Conservation (phyloP, 2,329 filamentous ascomycete species). For the Sporothrix dimorphospora region DNA sequence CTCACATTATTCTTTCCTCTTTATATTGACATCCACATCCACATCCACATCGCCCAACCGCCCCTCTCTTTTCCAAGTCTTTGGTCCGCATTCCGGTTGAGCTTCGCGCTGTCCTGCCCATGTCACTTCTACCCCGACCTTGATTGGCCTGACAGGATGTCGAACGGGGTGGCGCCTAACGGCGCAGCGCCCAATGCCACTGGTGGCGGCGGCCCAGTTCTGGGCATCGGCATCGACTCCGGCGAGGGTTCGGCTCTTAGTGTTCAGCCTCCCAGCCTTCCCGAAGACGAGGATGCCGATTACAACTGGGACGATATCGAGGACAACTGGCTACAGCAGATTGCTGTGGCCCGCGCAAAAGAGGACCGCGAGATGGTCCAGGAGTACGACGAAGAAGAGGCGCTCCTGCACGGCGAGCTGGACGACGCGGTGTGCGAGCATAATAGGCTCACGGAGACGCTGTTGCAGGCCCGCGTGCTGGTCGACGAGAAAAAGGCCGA, state of each 20-base stretch:
- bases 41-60: not conserved
- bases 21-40: not conserved
- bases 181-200: not conserved
- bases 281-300: not conserved
- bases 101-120: not conserved
- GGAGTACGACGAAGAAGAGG: constrained; percentile 40
- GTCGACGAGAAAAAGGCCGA: constrained; percentile 30
- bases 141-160: constrained; percentile 17
- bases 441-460: constrained; percentile 43
- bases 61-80: not conserved
- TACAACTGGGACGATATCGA: constrained; percentile 45
- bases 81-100: not conserved
- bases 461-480: constrained; percentile 40
- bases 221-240: too few relatives aligned
- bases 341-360: constrained; percentile 30
- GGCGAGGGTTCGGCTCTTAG: too few relatives aligned
- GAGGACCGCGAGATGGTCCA: constrained; percentile 42
- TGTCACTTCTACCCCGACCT: not conserved
- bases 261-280: not conserved
- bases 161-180: not conserved
- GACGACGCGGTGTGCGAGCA: constrained; percentile 45
- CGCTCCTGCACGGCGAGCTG: constrained; percentile 40
- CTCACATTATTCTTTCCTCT: not conserved
- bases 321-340: constrained; percentile 39
- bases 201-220: not conserved